Evolutionary conservation across 2,329 filamentous ascomycete genomes (phyloP).

Genomic region (Phialocephala sp.): DNA sequence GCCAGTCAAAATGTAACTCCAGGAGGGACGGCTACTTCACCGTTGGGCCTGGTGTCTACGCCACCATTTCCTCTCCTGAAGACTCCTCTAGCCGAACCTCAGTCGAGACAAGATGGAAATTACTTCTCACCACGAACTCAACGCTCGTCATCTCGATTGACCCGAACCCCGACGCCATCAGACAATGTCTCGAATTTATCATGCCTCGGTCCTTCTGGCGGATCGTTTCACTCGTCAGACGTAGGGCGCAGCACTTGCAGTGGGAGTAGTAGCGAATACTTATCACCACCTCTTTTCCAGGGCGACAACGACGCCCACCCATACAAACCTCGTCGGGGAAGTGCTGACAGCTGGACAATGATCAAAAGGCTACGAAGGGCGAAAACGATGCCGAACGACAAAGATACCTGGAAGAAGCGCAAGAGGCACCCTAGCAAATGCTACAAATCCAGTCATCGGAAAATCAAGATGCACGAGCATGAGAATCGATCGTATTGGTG

Average conservation of each 20-base stretch:
- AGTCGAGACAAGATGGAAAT: slow-evolving; percentile 9
- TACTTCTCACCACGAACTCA: slow-evolving; percentile 12
- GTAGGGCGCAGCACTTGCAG: slow-evolving; percentile 24
- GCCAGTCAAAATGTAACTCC: neutral
- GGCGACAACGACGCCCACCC: slow-evolving; percentile 26
- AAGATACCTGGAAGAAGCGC: neutral
- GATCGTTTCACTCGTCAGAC: slow-evolving; percentile 26
- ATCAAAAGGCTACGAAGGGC: slow-evolving; percentile 18
- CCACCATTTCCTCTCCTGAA: slow-evolving; percentile 5
- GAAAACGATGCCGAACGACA: slow-evolving; percentile 24
- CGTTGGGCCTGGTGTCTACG: neutral
- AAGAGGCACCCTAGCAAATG: slow-evolving; percentile 11
- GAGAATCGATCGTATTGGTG: slow-evolving; percentile 18
- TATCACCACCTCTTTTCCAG: slow-evolving; percentile 21
- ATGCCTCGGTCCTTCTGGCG: slow-evolving; percentile 20
- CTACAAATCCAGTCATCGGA: slow-evolving; percentile 16
- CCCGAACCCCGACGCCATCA: slow-evolving; percentile 14
- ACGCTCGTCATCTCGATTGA: neutral
- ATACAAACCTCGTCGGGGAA: slow-evolving; percentile 27
- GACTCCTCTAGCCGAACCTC: slow-evolving; percentile 14
- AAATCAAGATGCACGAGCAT: slow-evolving; percentile 9
- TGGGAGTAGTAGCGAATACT: slow-evolving; percentile 24
- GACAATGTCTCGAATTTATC: slow-evolving; percentile 20
- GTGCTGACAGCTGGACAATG: slow-evolving; percentile 34
- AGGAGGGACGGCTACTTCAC: neutral